Evolutionary conservation across 768 basidiomycete species (phyloP).

Genomic region (Gelatoporia subvermispora): DNA sequence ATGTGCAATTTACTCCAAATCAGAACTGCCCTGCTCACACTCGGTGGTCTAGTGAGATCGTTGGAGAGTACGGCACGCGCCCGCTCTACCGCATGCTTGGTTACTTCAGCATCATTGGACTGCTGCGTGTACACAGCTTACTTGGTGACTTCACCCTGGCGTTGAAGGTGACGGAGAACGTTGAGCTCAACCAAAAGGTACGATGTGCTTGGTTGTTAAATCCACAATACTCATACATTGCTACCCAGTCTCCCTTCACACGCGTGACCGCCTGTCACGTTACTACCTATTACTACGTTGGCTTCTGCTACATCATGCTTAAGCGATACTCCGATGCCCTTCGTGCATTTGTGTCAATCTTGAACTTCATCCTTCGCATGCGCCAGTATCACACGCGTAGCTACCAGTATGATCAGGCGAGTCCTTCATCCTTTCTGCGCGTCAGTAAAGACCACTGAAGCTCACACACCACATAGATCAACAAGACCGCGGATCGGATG

Average conservation of each 20-base stretch:
- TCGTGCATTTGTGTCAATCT: conserved; percentile 85
- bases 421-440: conserved; percentile 7
- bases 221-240: neutral
- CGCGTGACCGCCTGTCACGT: conserved; percentile 97
- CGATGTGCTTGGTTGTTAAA: neutral
- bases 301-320: conserved; percentile 95
- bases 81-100: conserved; percentile 94
- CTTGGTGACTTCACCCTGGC: conserved; percentile 95
- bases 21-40: conserved; percentile 1
- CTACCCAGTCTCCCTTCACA: conserved; percentile 72
- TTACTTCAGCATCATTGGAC: conserved; percentile 94
- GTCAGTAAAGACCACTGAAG: neutral
- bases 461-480: conserved; percentile 59
- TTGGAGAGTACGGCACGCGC: conserved; percentile 86
- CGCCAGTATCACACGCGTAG: conserved; percentile 94
- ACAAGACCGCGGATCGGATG: conserved; percentile 97
- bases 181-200: conserved; percentile 88
- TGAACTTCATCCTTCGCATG: conserved; percentile 95
- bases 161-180: conserved; percentile 90
- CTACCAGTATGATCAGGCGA: conserved; percentile 93
- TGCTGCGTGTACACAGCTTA: conserved; percentile 91
- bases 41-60: conserved; percentile 54
- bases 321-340: conserved; percentile 94
- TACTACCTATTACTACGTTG: conserved; percentile 91
- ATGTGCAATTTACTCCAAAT: neutral